Conservation (phyloP, 1,284 basidiomycete species). For the Cryptococcus maquisensis region DNA sequence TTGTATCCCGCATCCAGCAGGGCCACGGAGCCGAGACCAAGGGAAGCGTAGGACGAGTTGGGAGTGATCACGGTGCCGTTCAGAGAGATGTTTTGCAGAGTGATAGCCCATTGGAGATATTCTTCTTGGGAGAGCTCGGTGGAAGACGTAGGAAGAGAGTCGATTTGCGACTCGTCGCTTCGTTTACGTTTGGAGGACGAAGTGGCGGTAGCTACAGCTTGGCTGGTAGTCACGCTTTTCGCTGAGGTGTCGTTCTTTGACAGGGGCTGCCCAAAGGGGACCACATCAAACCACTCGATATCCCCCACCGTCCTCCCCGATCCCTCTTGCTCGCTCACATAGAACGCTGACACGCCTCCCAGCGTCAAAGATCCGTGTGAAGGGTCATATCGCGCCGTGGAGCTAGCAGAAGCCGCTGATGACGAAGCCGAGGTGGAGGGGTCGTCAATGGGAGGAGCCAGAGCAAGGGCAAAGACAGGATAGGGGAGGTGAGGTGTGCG, state of each 20-base stretch:
- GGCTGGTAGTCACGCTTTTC: background rate
- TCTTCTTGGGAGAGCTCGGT: conserved; percentile 29
- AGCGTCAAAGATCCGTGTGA: conserved; percentile 32
- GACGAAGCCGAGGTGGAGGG: conserved; percentile 13
- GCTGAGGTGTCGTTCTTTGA: conserved; percentile 4
- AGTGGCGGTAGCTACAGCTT: background rate
- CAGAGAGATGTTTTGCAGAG: conserved; percentile 60
- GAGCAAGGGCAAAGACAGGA: conserved; percentile 37
- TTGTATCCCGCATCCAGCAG: conserved; percentile 73
- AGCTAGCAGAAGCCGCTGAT: conserved; percentile 14
- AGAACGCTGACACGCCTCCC: conserved; percentile 36
- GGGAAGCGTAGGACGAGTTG: conserved; percentile 62
- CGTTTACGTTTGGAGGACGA: conserved; percentile 2
- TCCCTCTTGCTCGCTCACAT: conserved; percentile 14
- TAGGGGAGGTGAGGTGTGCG: conserved; percentile 24
- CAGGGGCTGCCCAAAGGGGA: conserved; percentile 29
- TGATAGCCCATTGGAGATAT: conserved; percentile 77
- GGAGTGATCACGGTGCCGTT: conserved; percentile 59
- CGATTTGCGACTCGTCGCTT: conserved; percentile 4
- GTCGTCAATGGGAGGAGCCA: conserved; percentile 21
- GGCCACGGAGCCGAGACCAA: conserved; percentile 61
- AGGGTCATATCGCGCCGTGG: conserved; percentile 17
- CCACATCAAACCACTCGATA: conserved; percentile 40
- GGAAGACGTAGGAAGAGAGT: conserved; percentile 3
- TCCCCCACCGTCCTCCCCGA: conserved; percentile 28